Conservation (phyloP, 495 filamentous ascomycete genomes). For the Extremus antarcticus region DNA sequence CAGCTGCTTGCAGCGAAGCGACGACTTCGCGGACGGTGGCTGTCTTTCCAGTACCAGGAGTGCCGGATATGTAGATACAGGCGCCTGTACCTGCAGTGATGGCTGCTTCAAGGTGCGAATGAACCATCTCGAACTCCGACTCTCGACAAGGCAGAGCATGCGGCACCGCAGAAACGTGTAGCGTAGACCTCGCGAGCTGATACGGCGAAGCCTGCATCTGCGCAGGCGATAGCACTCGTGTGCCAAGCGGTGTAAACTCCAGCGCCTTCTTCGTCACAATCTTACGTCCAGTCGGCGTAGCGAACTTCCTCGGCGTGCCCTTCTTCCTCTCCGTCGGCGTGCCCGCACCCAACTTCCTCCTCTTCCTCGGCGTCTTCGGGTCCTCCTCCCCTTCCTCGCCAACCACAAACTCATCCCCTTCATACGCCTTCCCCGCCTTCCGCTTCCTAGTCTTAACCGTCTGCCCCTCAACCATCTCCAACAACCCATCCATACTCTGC, state of each 20-base stretch:
- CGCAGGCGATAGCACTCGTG: constrained; percentile 66
- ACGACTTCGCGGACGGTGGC: constrained; percentile 95
- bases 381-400: constrained; percentile 37
- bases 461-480: constrained; percentile 52
- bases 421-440: constrained; percentile 25
- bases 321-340: constrained; percentile 50
- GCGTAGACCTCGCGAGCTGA: constrained; percentile 72
- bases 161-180: constrained; percentile 91
- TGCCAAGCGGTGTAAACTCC: constrained; percentile 90
- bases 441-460: constrained; percentile 63
- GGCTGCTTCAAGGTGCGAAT: constrained; percentile 84
- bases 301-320: constrained; percentile 42
- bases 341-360: constrained; percentile 39
- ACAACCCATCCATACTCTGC: constrained; percentile 51
- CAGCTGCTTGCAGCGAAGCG: constrained; percentile 72
- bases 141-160: constrained; percentile 83
- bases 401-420: constrained; percentile 38
- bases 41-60: constrained; percentile 96
- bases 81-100: constrained; percentile 87
- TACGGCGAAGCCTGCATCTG: constrained; percentile 78
- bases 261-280: constrained; percentile 82
- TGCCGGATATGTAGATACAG: constrained; percentile 99
- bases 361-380: constrained; percentile 50
- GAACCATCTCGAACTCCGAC: constrained; percentile 81
- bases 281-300: constrained; percentile 63